Base-by-base conservation (phyloP, 78 protist genomes). In the Corallochytrium limacisporum region DNA sequence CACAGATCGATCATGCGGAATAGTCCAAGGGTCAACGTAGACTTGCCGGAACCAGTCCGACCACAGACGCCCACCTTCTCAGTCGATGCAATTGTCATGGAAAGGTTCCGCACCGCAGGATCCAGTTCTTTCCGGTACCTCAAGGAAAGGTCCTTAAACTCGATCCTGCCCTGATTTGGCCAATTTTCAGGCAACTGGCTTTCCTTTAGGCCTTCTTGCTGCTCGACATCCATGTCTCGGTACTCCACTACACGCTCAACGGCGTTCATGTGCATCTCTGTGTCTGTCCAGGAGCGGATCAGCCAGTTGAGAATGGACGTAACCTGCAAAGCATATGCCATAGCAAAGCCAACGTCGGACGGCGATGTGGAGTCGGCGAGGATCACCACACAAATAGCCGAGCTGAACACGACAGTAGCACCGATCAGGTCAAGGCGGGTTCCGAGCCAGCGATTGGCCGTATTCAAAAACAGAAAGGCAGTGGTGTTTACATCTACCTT, bases 11-110 rank as follows among this genome's bases (percentile, higher is more conserved):
- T 22, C 39, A 91, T 4, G 18, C 93, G 83, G 61, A 91, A 79
- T 40, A 91, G 72, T 13, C 75, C 83, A 1, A 40, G 44, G 5
- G 74, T 13, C 12, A 88, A 22, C 18, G 72, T 12, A 15, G 82
- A 51, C 80, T 90, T 90, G 49, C 97, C 94, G 13, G 87, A 61
- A 24, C 98, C 98, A 0, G 98, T 86, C 33, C 95, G 80, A 15
- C 98, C 98, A 2, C 83, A 88, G 48, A 92, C 60, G 59, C 93
- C 97, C 29, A 83, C 37, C 75, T 79, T 82, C 70, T 72, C n/a
- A n/a, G n/a, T n/a, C n/a, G n/a, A n/a, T n/a, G n/a, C n/a, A n/a
- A n/a, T n/a, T n/a, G n/a, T n/a, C n/a, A n/a, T n/a, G n/a, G n/a
- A n/a, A n/a, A n/a, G n/a, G n/a, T n/a, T n/a, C n/a, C n/a, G n/a